Percentiles rank a stretch among this genome's conserved stretches.
These are phyloP conservation scores for Physaria fendleri DNA, from an alignment of 345 rosid species.

Conservation along the genomic window DNA sequence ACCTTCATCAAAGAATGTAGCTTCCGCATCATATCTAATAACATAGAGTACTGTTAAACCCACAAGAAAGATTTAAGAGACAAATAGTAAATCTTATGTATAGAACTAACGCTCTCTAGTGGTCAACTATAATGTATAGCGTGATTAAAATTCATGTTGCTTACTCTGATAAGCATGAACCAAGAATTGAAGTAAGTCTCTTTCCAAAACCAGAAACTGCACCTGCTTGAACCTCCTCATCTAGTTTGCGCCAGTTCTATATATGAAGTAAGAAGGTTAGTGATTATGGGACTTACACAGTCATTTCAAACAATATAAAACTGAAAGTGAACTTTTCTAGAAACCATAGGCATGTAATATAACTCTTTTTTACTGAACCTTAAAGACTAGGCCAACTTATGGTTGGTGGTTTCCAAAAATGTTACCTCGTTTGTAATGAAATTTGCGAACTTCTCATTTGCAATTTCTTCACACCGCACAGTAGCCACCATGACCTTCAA, in stretches of 20 bases:
- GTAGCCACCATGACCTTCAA: slow-evolving; percentile 97
- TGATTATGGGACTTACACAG: slow-evolving; percentile 2
- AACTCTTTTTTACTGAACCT: no score
- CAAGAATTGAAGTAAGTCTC: slow-evolving; percentile 59
- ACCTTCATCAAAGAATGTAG: slow-evolving; percentile 80
- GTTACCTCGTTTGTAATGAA: slow-evolving; percentile 62
- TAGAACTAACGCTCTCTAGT: no score
- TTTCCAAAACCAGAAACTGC: slow-evolving; percentile 72
- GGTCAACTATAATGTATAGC: background rate
- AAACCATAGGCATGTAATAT: no score
- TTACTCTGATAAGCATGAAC: slow-evolving; percentile 58
- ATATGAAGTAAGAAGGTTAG: background rate
- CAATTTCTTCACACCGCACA: slow-evolving; percentile 97
- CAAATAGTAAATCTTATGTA: background rate
- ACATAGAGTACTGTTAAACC: background rate
- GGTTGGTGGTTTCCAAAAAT: background rate
- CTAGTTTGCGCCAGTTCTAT: slow-evolving; percentile 70
- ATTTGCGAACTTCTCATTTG: slow-evolving; percentile 58
- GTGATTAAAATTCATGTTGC: slow-evolving; percentile 15
- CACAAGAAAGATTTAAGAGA: background rate
- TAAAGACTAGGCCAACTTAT: no score
- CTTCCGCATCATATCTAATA: slow-evolving; percentile 74
- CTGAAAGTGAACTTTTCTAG: no score
- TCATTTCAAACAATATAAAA: background rate
- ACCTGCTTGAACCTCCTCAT: slow-evolving; percentile 62